phyloP scores from a whole-genome alignment of 1,284 basidiomycete species.

The Ganoderma meredithae region DNA sequence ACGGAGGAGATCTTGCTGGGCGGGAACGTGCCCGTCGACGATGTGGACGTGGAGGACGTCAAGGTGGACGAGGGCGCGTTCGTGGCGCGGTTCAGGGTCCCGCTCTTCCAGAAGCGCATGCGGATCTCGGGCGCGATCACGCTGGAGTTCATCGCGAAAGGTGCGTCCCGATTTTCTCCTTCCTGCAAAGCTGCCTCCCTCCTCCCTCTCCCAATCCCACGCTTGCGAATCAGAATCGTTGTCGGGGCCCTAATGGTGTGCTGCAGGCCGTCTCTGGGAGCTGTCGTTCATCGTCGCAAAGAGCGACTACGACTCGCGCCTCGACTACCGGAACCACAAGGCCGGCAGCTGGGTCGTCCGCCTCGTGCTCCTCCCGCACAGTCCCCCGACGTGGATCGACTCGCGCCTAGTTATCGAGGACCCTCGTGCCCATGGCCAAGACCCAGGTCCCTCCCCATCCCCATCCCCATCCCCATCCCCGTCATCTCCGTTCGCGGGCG shows the following conservation, averaged over 20 bases:
- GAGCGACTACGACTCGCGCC: conserved; percentile 27
- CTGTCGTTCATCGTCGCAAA: conserved; percentile 57
- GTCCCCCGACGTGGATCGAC: conserved; percentile 67
- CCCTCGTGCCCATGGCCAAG: conserved; percentile 32
- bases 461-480: neutral
- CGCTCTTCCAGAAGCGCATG: conserved; percentile 75
- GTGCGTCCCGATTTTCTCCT: conserved; percentile 44
- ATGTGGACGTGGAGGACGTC: conserved; percentile 57
- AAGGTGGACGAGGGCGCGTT: conserved; percentile 58
- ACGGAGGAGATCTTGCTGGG: conserved; percentile 67
- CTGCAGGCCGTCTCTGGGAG: conserved; percentile 67
- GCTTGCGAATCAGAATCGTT: neutral
- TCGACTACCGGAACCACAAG: conserved; percentile 28
- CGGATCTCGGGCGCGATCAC: conserved; percentile 59
- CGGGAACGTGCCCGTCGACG: conserved; percentile 56
- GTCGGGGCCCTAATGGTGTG: neutral
- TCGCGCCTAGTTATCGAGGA: conserved; percentile 62
- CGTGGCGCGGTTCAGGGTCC: conserved; percentile 58
- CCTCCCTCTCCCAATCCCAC: neutral
- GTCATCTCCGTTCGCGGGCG: conserved; percentile 24
- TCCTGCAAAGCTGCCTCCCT: neutral
- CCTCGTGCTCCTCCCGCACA: conserved; percentile 62
- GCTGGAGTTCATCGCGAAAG: conserved; percentile 73
- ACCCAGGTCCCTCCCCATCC: too few species aligned
- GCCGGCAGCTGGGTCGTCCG: conserved; percentile 63